These are phyloP conservation scores for Paxillus rubicundulus DNA, from an alignment of 768 basidiomycete genomes.

Conservation along the genomic window DNA sequence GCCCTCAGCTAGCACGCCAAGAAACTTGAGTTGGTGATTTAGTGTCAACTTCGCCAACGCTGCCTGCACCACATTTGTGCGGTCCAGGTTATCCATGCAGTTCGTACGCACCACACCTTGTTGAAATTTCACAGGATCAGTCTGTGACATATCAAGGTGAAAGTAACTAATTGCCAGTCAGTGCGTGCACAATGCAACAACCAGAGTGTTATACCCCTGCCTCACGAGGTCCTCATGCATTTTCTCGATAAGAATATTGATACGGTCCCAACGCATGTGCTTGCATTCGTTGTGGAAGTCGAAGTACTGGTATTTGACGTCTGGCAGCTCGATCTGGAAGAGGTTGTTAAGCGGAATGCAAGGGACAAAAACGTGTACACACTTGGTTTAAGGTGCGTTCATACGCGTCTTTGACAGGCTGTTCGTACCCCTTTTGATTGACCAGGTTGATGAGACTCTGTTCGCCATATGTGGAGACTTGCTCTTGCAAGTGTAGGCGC, in stretches of 20 bases:
- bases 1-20: conserved; percentile 68
- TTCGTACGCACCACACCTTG: conserved; percentile 85
- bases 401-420: conserved; percentile 92
- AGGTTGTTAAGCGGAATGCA: neutral
- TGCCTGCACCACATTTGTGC: conserved; percentile 96
- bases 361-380: conserved; percentile 13
- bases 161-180: conserved; percentile 60
- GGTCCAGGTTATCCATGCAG: conserved; percentile 96
- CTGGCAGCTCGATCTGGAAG: conserved; percentile 55
- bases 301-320: conserved; percentile 89
- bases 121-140: conserved; percentile 58
- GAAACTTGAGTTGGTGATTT: conserved; percentile 67
- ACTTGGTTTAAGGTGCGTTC: conserved; percentile 74
- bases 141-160: conserved; percentile 52
- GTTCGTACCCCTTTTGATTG: conserved; percentile 90
- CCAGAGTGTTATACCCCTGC: conserved; percentile 51
- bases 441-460: conserved; percentile 86
- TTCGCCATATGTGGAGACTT: conserved; percentile 71
- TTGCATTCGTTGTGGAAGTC: conserved; percentile 97
- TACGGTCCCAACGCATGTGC: conserved; percentile 92
- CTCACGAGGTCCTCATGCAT: conserved; percentile 65
- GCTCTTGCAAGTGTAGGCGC: conserved; percentile 69
- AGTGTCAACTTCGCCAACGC: conserved; percentile 85
- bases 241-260: conserved; percentile 75
- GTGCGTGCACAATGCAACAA: neutral